Percentiles rank a stretch among this genome's conserved stretches.
Conservation (phyloP, 208 protist genomes). For the Phytomonas sp. region DNA sequence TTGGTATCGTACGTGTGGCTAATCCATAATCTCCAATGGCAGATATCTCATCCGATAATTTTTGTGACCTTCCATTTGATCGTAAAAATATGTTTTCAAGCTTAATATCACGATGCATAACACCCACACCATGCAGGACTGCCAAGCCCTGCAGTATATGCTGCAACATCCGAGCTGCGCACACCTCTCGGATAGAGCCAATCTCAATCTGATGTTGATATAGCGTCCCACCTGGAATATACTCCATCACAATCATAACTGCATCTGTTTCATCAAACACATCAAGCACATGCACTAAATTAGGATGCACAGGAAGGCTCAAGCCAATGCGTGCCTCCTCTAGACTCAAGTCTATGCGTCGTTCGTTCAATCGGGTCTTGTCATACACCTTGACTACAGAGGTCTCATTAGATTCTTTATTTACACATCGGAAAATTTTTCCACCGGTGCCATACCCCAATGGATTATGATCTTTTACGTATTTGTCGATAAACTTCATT, state of each 20-base stretch:
- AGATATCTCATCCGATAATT: slow-evolving; percentile 33
- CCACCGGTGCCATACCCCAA: slow-evolving; percentile 26
- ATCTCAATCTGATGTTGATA: slow-evolving; percentile 68
- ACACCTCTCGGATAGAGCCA: slow-evolving; percentile 87
- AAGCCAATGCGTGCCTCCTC: slow-evolving; percentile 48
- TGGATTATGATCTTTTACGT: slow-evolving; percentile 33
- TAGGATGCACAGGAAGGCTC: slow-evolving; percentile 27
- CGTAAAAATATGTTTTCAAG: slow-evolving; percentile 99
- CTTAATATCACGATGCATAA: slow-evolving; percentile 99
- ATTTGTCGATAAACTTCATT: slow-evolving; percentile 49
- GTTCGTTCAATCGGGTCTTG: slow-evolving; percentile 25
- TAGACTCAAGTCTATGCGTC: slow-evolving; percentile 26
- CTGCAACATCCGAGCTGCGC: slow-evolving; percentile 88
- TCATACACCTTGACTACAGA: slow-evolving; percentile 65
- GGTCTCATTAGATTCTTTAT: slow-evolving; percentile 25
- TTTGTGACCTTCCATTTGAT: slow-evolving; percentile 22
- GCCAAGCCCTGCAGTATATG: slow-evolving; percentile 94
- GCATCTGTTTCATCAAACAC: slow-evolving; percentile 70
- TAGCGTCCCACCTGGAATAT: slow-evolving; percentile 96
- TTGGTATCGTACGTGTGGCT: slow-evolving; percentile 67
- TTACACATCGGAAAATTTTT: slow-evolving; percentile 44
- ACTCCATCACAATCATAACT: slow-evolving; percentile 95
- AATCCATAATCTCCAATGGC: slow-evolving; percentile 97
- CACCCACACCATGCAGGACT: slow-evolving; percentile 91
- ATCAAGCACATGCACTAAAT: slow-evolving; percentile 86